phyloP scores from a whole-genome alignment of 495 filamentous ascomycete species.

The Penicillium pancosmium region DNA sequence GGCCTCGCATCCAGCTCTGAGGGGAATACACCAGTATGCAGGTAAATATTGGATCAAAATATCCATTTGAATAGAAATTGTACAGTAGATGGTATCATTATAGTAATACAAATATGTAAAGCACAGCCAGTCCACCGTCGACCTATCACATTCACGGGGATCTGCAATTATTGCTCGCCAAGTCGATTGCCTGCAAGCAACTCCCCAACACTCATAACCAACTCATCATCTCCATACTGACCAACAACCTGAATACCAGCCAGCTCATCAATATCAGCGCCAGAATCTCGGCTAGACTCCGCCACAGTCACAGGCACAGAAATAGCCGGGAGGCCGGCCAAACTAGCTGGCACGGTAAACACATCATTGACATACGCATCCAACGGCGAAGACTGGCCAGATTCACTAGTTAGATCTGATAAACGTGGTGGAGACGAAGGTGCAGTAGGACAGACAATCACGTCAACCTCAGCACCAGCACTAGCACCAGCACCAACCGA shows the following conservation, averaged over 20 bases:
- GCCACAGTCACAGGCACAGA: constrained; percentile 68
- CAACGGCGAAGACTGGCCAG: constrained; percentile 43
- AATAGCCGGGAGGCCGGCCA: constrained; percentile 88
- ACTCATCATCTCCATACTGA: constrained; percentile 86
- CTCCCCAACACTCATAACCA: constrained; percentile 47
- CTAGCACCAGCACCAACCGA: constrained; percentile 20
- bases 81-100: constrained; percentile 14
- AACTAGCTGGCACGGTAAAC: constrained; percentile 90
- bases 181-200: constrained; percentile 34
- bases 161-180: not conserved
- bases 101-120: constrained; percentile 12
- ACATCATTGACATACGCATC: constrained; percentile 88
- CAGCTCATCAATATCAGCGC: constrained; percentile 33
- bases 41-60: not conserved
- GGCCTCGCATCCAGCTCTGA: too few relatives aligned
- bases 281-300: not conserved
- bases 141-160: too few relatives aligned
- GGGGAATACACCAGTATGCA: not conserved
- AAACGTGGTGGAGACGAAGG: constrained; percentile 74
- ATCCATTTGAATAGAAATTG: not conserved
- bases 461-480: constrained; percentile 65
- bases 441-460: constrained; percentile 85
- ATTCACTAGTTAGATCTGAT: constrained; percentile 38
- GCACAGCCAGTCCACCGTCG: not conserved
- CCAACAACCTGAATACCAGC: constrained; percentile 87